phyloP scores from a whole-genome alignment of 805 yeast species.

The Starmerella apicola region DNA sequence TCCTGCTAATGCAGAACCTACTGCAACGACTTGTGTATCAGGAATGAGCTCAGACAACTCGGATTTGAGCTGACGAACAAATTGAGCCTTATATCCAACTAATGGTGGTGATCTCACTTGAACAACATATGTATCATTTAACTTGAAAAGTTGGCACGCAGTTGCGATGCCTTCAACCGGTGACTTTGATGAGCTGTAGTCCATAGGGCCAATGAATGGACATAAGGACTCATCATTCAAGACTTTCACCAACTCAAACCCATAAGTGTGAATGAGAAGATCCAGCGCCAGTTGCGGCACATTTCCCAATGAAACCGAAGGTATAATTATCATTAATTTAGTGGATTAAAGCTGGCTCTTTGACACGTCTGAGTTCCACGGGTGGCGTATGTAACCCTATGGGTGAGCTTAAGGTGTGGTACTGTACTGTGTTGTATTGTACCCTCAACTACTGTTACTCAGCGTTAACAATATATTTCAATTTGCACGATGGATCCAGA shows the following conservation, averaged over 20 bases:
- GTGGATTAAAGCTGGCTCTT: too few relatives aligned
- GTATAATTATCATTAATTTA: conserved; percentile 37
- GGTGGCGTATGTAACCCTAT: too few relatives aligned
- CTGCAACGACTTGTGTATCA: conserved; percentile 34
- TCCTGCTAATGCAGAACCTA: conserved; percentile 64
- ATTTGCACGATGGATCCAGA: conserved; percentile 11
- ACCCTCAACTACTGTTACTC: conserved; percentile 1
- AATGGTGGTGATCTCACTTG: conserved; percentile 79
- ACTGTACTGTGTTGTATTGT: too few relatives aligned
- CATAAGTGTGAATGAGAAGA: conserved; percentile 52
- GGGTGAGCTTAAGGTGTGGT: too few relatives aligned
- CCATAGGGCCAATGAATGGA: conserved; percentile 78
- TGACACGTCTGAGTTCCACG: too few relatives aligned
- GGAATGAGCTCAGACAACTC: conserved; percentile 26
- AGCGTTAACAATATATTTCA: neutral
- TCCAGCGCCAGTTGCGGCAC: conserved; percentile 77
- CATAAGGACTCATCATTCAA: conserved; percentile 52
- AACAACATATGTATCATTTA: conserved; percentile 29
- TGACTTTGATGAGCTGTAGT: conserved; percentile 29
- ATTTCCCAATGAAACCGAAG: conserved; percentile 77
- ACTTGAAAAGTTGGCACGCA: conserved; percentile 44
- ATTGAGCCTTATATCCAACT: conserved; percentile 44
- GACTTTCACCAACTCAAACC: conserved; percentile 39
- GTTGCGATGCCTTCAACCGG: conserved; percentile 36
- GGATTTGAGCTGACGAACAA: conserved; percentile 37